phyloP scores from a whole-genome alignment of 352 stramenopile genomes.

The Phytophthora syringae region DNA sequence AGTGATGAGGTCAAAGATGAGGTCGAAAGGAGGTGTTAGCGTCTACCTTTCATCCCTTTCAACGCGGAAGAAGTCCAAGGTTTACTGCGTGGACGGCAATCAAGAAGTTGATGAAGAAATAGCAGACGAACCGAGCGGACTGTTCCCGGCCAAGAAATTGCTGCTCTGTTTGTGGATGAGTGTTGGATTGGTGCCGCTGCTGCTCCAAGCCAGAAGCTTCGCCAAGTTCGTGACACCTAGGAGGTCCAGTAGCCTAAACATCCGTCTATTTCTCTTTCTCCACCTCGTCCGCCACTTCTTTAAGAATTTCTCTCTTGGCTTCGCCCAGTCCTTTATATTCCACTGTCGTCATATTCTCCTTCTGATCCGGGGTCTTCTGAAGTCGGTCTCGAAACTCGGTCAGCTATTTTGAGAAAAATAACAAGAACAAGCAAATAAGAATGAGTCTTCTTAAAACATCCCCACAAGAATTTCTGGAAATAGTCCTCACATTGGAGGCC shows the following conservation, averaged over 20 bases:
- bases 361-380: slow-evolving; percentile 33
- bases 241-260: too few species aligned
- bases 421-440: slow-evolving; percentile 15
- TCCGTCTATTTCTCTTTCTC: slow-evolving; percentile 31
- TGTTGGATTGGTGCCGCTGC: background rate
- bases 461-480: background rate
- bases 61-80: background rate
- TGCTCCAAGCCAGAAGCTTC: background rate
- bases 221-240: background rate
- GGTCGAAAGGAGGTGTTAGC: background rate
- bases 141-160: background rate
- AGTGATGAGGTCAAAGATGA: background rate
- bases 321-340: slow-evolving; percentile 33
- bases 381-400: slow-evolving; percentile 50
- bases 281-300: slow-evolving; percentile 19
- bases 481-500: slow-evolving; percentile 46
- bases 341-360: slow-evolving; percentile 24
- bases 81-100: background rate
- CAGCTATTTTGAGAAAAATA: slow-evolving; percentile 20
- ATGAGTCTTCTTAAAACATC: background rate
- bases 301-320: slow-evolving; percentile 25
- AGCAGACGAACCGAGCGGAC: background rate
- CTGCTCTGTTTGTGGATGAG: background rate
- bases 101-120: background rate
- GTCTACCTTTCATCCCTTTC: background rate